Evolutionary conservation across 495 filamentous ascomycete genomes (phyloP).

Genomic region (Hypoxylon lenormandii): DNA sequence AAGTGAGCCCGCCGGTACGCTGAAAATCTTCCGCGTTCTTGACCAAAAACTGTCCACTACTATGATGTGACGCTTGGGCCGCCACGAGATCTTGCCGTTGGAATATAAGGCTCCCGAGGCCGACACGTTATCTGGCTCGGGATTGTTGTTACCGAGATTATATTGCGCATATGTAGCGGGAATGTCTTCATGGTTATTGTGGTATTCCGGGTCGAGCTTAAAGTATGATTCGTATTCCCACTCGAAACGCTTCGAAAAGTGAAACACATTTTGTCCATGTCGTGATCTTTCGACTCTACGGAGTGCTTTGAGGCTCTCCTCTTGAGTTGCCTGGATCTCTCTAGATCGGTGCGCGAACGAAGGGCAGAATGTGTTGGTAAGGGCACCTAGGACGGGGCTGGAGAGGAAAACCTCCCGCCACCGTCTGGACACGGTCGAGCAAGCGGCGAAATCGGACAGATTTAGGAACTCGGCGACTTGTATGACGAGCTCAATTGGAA

Average conservation of each 20-base stretch:
- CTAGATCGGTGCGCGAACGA: conserved; percentile 18
- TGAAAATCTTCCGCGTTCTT: conserved; percentile 47
- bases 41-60: conserved; percentile 49
- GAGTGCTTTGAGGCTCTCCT: conserved; percentile 23
- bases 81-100: conserved; percentile 52
- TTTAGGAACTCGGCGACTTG: conserved; percentile 46
- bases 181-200: conserved; percentile 14
- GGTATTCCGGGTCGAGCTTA: conserved; percentile 36
- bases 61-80: conserved; percentile 20
- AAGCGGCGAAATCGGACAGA: conserved; percentile 32
- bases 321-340: neutral
- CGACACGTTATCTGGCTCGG: neutral
- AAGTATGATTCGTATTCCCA: conserved; percentile 39
- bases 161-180: conserved; percentile 12
- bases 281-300: conserved; percentile 24
- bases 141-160: neutral
- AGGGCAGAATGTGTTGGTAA: conserved; percentile 42
- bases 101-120: conserved; percentile 27
- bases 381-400: conserved; percentile 21
- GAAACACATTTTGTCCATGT: neutral
- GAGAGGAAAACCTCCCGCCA: conserved; percentile 52
- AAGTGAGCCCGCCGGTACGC: conserved; percentile 28
- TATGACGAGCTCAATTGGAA: conserved; percentile 53
- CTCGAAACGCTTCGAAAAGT: conserved; percentile 17
- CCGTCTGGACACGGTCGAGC: conserved; percentile 49